Conservation (phyloP, 352 stramenopile genomes). For the Phytophthora melonis region DNA sequence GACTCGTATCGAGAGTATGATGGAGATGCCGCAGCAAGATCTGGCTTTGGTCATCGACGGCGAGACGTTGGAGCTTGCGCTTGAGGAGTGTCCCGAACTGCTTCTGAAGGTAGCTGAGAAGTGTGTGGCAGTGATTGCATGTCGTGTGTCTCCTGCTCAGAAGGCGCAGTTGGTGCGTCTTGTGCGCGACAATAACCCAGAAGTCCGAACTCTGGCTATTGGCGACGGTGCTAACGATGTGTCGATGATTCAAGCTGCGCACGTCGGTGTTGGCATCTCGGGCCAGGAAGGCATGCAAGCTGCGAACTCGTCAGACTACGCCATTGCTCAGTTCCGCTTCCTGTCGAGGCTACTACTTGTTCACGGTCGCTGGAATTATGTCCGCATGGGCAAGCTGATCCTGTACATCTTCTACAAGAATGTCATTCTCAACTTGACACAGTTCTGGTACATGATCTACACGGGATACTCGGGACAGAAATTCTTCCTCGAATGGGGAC, state of each 20-base stretch:
- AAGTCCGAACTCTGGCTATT: slow-evolving; percentile 90
- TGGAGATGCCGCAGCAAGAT: slow-evolving; percentile 51
- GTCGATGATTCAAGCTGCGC: slow-evolving; percentile 95
- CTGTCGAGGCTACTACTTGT: slow-evolving; percentile 92
- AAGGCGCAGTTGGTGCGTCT: slow-evolving; percentile 94
- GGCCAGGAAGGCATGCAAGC: slow-evolving; percentile 96
- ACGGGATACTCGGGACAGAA: slow-evolving; percentile 90
- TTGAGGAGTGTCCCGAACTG: slow-evolving; percentile 79
- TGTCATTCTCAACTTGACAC: slow-evolving; percentile 94
- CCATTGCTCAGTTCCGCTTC: slow-evolving; percentile 96
- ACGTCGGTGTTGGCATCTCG: slow-evolving; percentile 94
- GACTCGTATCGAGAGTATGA: slow-evolving; percentile 78
- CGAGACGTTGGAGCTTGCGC: slow-evolving; percentile 79
- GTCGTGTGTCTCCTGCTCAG: slow-evolving; percentile 93
- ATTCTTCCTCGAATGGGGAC: slow-evolving; percentile 86
- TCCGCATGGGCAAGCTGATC: slow-evolving; percentile 93
- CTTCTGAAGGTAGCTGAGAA: slow-evolving; percentile 80
- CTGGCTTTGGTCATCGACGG: slow-evolving; percentile 83
- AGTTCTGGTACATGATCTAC: slow-evolving; percentile 96
- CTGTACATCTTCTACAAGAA: slow-evolving; percentile 98
- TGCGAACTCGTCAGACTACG: slow-evolving; percentile 95
- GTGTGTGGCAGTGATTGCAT: slow-evolving; percentile 93
- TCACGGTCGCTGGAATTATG: slow-evolving; percentile 95
- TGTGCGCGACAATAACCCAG: slow-evolving; percentile 90
- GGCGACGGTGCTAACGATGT: slow-evolving; percentile 97